Conservation (phyloP, 257 asterid genomes). For the Linderniella brevidens region DNA sequence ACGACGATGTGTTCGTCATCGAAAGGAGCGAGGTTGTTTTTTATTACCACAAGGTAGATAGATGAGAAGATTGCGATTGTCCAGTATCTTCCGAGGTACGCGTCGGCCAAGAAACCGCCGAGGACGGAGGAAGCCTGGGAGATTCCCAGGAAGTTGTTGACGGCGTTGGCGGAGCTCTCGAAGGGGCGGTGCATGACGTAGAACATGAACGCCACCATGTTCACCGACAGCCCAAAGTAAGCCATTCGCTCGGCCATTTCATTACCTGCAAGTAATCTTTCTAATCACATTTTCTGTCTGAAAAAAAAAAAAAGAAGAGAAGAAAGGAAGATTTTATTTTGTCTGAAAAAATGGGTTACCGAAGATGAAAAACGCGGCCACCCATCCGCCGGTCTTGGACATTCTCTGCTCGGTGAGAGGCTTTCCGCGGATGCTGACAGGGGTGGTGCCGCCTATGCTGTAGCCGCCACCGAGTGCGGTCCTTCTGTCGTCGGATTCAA, state of each 20-base stretch:
- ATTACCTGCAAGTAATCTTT: conserved; percentile 39
- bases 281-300: not conserved
- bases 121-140: conserved; percentile 92
- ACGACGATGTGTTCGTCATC: no score
- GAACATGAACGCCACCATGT: conserved; percentile 98
- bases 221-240: conserved; percentile 86
- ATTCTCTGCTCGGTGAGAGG: conserved; percentile 44
- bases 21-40: not conserved
- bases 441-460: conserved; percentile 44
- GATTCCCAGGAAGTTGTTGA: conserved; percentile 82
- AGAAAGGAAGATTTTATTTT: not conserved
- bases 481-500: conserved; percentile 80
- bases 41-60: conserved; percentile 64
- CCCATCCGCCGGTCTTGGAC: conserved; percentile 89
- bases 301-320: not conserved
- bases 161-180: conserved; percentile 77
- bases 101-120: conserved; percentile 93
- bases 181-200: conserved; percentile 92
- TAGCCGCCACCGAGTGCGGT: conserved; percentile 57
- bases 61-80: conserved; percentile 91
- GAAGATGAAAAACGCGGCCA: conserved; percentile 94
- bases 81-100: conserved; percentile 96
- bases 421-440: conserved; percentile 81
- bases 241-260: conserved; percentile 99
- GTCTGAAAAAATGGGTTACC: conserved; percentile 17